Base-by-base conservation (phyloP, 2,329 filamentous ascomycete genomes). In the Apiospora malaysiana region DNA sequence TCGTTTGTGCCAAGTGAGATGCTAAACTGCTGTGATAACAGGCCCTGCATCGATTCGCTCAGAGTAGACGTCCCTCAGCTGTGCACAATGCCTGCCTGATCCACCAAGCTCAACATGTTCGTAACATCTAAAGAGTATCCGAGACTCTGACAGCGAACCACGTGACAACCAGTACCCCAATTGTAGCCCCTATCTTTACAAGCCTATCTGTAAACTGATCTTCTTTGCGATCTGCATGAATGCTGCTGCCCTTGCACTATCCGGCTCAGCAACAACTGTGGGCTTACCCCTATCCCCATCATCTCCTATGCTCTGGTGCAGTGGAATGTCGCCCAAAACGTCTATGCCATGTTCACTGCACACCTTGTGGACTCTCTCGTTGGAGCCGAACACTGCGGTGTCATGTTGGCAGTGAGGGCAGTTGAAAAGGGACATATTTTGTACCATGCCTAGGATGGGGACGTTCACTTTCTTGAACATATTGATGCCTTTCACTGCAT, bases 381-480 rank as follows among this genome's bases (percentile, higher is more conserved):
- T 85, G 0, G 87, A 86, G 1, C 93, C 92, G 78, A 97, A 96
- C 27, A 97, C 90, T 72, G 89, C 90, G 4, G 92, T 93, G 75
- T 91, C 86, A n/a, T 89, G 86, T 7, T 89, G 86, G 77, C 95
- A 98, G 75, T 91, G 88, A 0, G 93, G 93, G 76, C 94, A 97
- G 4, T 87, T 89, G 79, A 97, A 97, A 47, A 94, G 86, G 9
- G 91, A 92, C 94, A 97, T 97, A 78, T 97, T 97, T 79, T 96
- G 92, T 23, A 99, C 92, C 82, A 98, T 90, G 1, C 96, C 96
- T 1, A 98, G 85, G 45, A 96, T 88, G 68, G 93, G 91, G 7
- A 97, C 90, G 70, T 92, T 85, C 76, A 97, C 93, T 77, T 94
- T 95, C 76, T 91, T 90, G 82, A 98, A 98, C 90, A 99, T 94